Base-by-base conservation (phyloP, 2,329 filamentous ascomycete species). In the Aspergillus brunneoviolaceus region DNA sequence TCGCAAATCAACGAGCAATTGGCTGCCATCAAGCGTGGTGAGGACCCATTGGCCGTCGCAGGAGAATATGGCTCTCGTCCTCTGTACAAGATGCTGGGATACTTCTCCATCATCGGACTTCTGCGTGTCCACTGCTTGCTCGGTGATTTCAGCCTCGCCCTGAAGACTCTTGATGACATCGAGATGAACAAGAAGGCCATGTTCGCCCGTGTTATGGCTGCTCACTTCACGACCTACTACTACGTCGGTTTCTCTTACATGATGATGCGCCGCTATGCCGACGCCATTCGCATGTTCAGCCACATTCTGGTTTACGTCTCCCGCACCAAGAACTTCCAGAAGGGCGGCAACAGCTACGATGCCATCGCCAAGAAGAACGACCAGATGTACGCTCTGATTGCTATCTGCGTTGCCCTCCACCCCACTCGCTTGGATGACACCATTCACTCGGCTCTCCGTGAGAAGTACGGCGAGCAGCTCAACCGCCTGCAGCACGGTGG, bases 131-230 rank as follows among this genome's bases (percentile, higher is more conserved):
- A 99, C 86, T 96, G 91, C 80, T 83, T 99, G 73, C 86, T 99
- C 56, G 95, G 95, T 70, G 95, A 99, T 82, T 99, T 99, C 82
- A 96, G 91, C 81, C 87, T 99, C 65, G 95, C 95, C 54, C 87
- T 99, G 74, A 99, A 98, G 87, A 99, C 95, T 39, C 90, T 99
- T 67, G 95, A 99, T 77, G 94, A 98, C 77, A 98, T 99, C 74
- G 95, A 99, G 86, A 88, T 99, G 73, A 99, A 98, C 85, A 99
- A 99, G 86, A 98, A 98, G 85, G 93, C 95, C 79, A 98, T 98
- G 91, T 99, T 99, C 77, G 94, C 95, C 65, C 91, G 95, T 68
- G 95, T 99, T 77, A 98, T 99, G 95, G 94, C 95, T 57, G 95
- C 95, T 60, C 95, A 99, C 84, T 98, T 98, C 83, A 97, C 94